phyloP scores from a whole-genome alignment of 768 basidiomycete species.

The Trametes gibbosa region DNA sequence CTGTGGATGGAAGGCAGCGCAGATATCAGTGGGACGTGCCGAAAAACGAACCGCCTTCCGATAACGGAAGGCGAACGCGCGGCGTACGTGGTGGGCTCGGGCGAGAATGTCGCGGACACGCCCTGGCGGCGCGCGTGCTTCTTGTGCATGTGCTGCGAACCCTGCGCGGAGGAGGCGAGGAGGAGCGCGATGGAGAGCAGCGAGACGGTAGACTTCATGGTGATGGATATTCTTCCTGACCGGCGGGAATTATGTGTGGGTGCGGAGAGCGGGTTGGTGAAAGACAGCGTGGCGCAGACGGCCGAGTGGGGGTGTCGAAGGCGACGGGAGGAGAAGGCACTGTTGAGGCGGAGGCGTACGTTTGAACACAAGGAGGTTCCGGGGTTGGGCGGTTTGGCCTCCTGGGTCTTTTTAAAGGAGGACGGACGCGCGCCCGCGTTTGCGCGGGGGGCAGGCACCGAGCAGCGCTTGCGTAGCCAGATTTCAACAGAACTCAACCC shows the following conservation, averaged over 20 bases:
- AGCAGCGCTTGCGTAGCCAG: not conserved
- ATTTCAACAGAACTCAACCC: no score
- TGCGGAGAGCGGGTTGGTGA: constrained; percentile 6
- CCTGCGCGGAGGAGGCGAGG: constrained; percentile 22
- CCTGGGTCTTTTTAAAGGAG: not conserved
- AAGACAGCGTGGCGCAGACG: not conserved
- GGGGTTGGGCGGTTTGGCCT: not conserved
- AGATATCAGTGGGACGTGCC: constrained; percentile 8
- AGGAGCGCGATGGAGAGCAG: constrained; percentile 25
- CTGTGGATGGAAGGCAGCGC: not conserved
- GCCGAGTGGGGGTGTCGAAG: not conserved
- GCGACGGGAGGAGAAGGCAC: not conserved
- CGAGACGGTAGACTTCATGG: constrained; percentile 27
- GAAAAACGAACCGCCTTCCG: not conserved
- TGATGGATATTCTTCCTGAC: constrained; percentile 3
- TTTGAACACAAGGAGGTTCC: constrained; percentile 7
- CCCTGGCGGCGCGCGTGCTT: constrained; percentile 20
- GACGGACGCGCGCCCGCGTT: not conserved
- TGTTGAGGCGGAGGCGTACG: not conserved
- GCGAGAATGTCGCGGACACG: constrained; percentile 22
- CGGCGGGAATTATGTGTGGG: constrained; percentile 9
- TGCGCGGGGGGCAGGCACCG: not conserved
- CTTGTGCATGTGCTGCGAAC: constrained; percentile 19
- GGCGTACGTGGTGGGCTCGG: constrained; percentile 15
- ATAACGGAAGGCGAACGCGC: not conserved